Evolutionary conservation across 1,284 basidiomycete genomes (phyloP).

Genomic region (Meripilus lineatus): DNA sequence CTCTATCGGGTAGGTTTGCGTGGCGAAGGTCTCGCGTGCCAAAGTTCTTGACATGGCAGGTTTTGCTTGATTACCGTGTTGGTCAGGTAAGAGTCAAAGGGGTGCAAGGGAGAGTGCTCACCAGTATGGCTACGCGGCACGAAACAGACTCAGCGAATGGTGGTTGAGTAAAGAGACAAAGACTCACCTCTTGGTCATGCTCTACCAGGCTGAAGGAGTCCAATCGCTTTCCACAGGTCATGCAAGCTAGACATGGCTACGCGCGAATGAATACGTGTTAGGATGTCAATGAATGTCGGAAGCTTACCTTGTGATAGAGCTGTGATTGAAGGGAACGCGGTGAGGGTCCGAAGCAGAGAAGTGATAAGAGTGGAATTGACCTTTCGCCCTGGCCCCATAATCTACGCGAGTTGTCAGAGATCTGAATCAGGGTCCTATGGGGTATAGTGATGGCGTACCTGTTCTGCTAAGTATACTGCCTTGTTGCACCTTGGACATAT

Average conservation of each 20-base stretch:
- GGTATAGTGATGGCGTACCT: slow-evolving; percentile 40
- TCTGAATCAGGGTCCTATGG: background rate
- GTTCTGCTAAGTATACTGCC: slow-evolving; percentile 76
- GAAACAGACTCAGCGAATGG: slow-evolving; percentile 1
- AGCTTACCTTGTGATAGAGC: slow-evolving; percentile 76
- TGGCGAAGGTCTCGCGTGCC: slow-evolving; percentile 70
- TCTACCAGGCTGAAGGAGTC: slow-evolving; percentile 71
- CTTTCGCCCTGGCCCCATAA: slow-evolving; percentile 77
- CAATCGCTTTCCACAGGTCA: slow-evolving; percentile 63
- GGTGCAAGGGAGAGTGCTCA: slow-evolving; percentile 24
- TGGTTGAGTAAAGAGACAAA: slow-evolving; percentile 5
- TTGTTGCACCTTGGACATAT: slow-evolving; percentile 63
- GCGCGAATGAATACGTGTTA: slow-evolving; percentile 8
- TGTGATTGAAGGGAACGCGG: slow-evolving; percentile 24
- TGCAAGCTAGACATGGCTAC: slow-evolving; percentile 70
- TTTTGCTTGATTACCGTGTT: slow-evolving; percentile 48
- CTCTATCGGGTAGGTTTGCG: slow-evolving; percentile 60
- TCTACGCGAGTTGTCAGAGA: slow-evolving; percentile 35
- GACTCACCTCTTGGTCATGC: slow-evolving; percentile 67
- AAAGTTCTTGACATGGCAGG: slow-evolving; percentile 68
- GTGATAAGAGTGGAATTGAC: slow-evolving; percentile 34
- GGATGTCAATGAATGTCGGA: background rate
- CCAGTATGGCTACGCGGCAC: slow-evolving; percentile 69
- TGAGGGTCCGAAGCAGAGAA: background rate
- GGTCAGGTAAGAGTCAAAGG: background rate